Evolutionary conservation across 352 stramenopile genomes (phyloP).

Genomic region (Pythium phragmitis): DNA sequence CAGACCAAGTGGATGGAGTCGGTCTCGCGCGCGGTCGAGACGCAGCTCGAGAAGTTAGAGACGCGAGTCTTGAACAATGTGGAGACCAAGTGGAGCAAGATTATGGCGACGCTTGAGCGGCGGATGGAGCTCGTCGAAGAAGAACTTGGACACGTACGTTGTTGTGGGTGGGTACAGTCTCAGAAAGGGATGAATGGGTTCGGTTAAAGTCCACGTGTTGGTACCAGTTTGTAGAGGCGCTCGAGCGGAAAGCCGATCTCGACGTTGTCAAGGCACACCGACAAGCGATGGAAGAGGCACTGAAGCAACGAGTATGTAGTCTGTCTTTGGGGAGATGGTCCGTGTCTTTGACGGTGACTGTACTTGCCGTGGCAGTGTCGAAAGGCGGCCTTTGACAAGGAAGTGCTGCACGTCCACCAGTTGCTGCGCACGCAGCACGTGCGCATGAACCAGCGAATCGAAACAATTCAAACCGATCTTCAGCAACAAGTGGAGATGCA

Average conservation of each 20-base stretch:
- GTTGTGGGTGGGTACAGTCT: no score
- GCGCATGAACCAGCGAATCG: conserved; percentile 22
- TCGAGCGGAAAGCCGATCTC: conserved; percentile 52
- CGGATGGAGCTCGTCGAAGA: conserved; percentile 53
- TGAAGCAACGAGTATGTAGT: conserved; percentile 42
- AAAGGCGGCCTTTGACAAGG: conserved; percentile 49
- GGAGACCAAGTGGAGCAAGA: conserved; percentile 10
- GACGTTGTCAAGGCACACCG: conserved; percentile 32
- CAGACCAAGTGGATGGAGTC: conserved; percentile 18
- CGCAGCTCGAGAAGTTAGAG: conserved; percentile 12
- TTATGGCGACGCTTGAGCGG: conserved; percentile 31
- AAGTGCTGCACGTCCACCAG: conserved; percentile 41
- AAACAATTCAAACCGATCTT: conserved; percentile 13
- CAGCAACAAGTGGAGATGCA: conserved; percentile 7
- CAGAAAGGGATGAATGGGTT: neutral
- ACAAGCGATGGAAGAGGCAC: conserved; percentile 36
- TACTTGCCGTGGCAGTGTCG: conserved; percentile 37
- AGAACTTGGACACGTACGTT: conserved; percentile 46
- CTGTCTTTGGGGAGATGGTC: neutral
- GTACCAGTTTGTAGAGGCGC: conserved; percentile 31
- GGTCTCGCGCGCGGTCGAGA: conserved; percentile 17
- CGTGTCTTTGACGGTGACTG: neutral
- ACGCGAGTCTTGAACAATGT: conserved; percentile 4
- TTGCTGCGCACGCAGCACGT: conserved; percentile 32
- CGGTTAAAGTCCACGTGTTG: neutral